Percentiles rank a stretch among this genome's conserved stretches.
Evolutionary conservation across 2,329 filamentous ascomycete species (phyloP).

Genomic region (Aspergillus spinulosporus): DNA sequence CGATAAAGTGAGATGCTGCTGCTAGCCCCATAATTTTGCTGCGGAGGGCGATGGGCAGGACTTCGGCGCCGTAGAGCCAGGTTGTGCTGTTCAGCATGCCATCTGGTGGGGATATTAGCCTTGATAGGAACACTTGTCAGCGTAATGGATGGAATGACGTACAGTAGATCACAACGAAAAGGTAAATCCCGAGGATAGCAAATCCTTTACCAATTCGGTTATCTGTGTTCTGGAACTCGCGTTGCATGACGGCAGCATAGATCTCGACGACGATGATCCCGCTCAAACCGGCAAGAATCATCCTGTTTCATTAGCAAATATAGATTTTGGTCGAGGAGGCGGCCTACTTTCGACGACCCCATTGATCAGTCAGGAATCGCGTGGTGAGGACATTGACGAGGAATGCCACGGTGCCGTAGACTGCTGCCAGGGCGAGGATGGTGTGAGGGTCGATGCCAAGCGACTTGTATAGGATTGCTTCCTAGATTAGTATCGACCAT

Average conservation of each 20-base stretch:
- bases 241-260: slow-evolving; percentile 61
- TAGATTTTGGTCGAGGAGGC: neutral
- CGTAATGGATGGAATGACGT: slow-evolving; percentile 22
- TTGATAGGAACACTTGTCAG: neutral
- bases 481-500: slow-evolving; percentile 33
- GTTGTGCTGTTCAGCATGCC: slow-evolving; percentile 57
- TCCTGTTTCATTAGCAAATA: slow-evolving; percentile 35
- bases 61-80: slow-evolving; percentile 58
- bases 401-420: slow-evolving; percentile 58
- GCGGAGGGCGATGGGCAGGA: slow-evolving; percentile 54
- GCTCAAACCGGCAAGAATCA: slow-evolving; percentile 56
- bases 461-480: slow-evolving; percentile 57
- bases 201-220: slow-evolving; percentile 61
- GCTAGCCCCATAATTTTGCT: slow-evolving; percentile 59
- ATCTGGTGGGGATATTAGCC: slow-evolving; percentile 33
- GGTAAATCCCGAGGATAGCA: slow-evolving; percentile 59
- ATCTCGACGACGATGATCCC: slow-evolving; percentile 59
- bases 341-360: slow-evolving; percentile 57
- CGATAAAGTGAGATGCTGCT: slow-evolving; percentile 55
- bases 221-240: slow-evolving; percentile 55
- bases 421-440: slow-evolving; percentile 56
- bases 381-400: slow-evolving; percentile 54
- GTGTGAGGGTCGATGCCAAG: slow-evolving; percentile 53
- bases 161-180: slow-evolving; percentile 60
- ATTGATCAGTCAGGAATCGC: slow-evolving; percentile 56